Evolutionary conservation across 306 rosid species (phyloP).

Genomic region (Medicago arabica): DNA sequence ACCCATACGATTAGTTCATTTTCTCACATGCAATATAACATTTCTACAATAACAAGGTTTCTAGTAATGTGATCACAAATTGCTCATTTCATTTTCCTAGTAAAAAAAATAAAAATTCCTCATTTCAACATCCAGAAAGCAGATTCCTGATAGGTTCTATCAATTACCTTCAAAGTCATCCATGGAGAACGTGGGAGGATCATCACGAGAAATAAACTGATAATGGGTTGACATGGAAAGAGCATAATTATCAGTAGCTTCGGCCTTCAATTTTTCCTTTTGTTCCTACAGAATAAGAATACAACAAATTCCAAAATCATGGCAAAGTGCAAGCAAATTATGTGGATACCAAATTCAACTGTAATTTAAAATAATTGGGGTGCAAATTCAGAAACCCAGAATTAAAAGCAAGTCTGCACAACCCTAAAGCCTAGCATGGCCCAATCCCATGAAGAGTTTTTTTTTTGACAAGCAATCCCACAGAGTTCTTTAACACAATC

Average conservation of each 20-base stretch:
- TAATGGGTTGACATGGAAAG: slow-evolving; percentile 48
- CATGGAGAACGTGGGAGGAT: slow-evolving; percentile 77
- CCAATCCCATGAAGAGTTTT: no score
- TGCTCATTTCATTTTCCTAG: slow-evolving; percentile 10
- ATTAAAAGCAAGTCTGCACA: slow-evolving; percentile 27
- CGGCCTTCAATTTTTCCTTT: slow-evolving; percentile 83
- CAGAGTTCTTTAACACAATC: no score
- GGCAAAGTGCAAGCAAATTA: slow-evolving; percentile 24
- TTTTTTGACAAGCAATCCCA: no score
- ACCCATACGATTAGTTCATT: slow-evolving; percentile 14
- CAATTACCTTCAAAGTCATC: slow-evolving; percentile 87
- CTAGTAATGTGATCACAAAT: slow-evolving; percentile 21
- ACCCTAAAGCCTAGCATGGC: neutral
- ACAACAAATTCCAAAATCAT: slow-evolving; percentile 33
- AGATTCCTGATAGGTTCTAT: slow-evolving; percentile 24
- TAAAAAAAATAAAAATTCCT: neutral
- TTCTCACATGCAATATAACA: neutral
- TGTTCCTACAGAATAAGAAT: slow-evolving; percentile 59
- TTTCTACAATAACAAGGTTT: slow-evolving; percentile 20
- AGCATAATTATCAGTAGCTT: slow-evolving; percentile 64
- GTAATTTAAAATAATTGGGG: slow-evolving; percentile 3
- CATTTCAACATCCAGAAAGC: slow-evolving; percentile 33
- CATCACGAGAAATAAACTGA: slow-evolving; percentile 46
- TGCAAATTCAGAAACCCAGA: slow-evolving; percentile 12
- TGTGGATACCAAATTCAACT: neutral